Conservation (phyloP, 139 green algal genomes). For the Chlamydomonas incerta region DNA sequence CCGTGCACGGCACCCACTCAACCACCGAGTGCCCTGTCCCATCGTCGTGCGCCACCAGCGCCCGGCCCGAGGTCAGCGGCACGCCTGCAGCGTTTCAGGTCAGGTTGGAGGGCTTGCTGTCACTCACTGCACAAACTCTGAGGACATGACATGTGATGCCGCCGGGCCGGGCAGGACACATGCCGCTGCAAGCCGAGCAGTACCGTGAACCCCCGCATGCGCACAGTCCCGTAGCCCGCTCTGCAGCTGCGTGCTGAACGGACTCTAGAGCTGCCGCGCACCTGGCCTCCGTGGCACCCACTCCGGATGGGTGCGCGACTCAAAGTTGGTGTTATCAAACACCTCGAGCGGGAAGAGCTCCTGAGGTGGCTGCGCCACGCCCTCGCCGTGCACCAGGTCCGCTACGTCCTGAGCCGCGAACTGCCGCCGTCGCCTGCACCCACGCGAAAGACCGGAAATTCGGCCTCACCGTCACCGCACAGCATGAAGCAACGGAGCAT, state of each 20-base stretch:
- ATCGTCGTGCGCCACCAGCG: slow-evolving; percentile 10
- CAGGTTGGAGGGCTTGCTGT: too few relatives aligned
- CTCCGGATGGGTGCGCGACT: slow-evolving; percentile 63
- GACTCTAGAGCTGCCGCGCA: too few relatives aligned
- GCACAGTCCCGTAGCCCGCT: too few relatives aligned
- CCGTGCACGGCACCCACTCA: slow-evolving; percentile 48
- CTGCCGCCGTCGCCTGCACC: slow-evolving; percentile 76
- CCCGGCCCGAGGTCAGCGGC: slow-evolving; percentile 32
- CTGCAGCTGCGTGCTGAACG: too few relatives aligned
- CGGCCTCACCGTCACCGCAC: too few relatives aligned
- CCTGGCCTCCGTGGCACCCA: slow-evolving; percentile 72
- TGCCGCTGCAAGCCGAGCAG: too few relatives aligned
- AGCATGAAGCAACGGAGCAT: too few relatives aligned
- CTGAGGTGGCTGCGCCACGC: slow-evolving; percentile 8
- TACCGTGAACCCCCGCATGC: too few relatives aligned
- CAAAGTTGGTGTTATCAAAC: slow-evolving; percentile 82
- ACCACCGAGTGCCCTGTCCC: slow-evolving; percentile 30
- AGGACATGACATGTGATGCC: too few relatives aligned
- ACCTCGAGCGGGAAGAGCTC: slow-evolving; percentile 59
- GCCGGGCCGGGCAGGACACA: too few relatives aligned
- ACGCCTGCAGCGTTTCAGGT: slow-evolving; percentile 42
- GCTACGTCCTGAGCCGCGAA: slow-evolving; percentile 71
- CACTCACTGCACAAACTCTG: too few relatives aligned
- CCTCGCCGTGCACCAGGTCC: slow-evolving; percentile 56
- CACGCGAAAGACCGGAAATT: too few relatives aligned